Conservation (phyloP, 495 filamentous ascomycete species). For the Halenospora varia region DNA sequence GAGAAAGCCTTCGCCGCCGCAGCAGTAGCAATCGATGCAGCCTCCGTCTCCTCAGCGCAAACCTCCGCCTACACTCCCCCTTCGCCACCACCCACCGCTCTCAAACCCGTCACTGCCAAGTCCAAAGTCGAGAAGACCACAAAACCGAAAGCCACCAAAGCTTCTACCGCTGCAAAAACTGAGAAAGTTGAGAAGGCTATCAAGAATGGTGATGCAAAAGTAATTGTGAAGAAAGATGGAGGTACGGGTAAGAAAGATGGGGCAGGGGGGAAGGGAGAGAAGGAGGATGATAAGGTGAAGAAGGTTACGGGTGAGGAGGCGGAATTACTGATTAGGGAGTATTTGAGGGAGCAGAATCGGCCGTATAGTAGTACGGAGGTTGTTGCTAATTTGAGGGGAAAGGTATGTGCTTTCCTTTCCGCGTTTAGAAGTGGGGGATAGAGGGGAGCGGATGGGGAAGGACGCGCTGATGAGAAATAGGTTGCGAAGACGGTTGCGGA, state of each 20-base stretch:
- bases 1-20: background rate
- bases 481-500: slow-evolving; percentile 62
- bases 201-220: slow-evolving; percentile 7
- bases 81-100: background rate
- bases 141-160: background rate
- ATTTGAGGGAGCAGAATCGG: slow-evolving; percentile 18
- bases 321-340: slow-evolving; percentile 13
- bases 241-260: slow-evolving; percentile 1
- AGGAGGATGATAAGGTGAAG: slow-evolving; percentile 19
- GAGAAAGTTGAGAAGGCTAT: slow-evolving; percentile 1
- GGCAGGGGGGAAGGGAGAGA: slow-evolving; percentile 3
- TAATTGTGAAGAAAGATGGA: slow-evolving; percentile 2
- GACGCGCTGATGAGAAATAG: slow-evolving; percentile 4
- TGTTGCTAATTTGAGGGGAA: slow-evolving; percentile 63
- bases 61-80: background rate
- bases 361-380: slow-evolving; percentile 51
- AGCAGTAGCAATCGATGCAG: too few relatives aligned
- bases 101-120: slow-evolving; percentile 23
- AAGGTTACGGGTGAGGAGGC: slow-evolving; percentile 20
- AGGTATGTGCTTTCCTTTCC: slow-evolving; percentile 22
- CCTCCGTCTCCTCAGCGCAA: background rate
- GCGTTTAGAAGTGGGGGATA: background rate
- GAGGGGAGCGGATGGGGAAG: background rate
- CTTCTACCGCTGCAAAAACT: background rate
- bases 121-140: slow-evolving; percentile 19